Base-by-base conservation (phyloP, 441 rosid genomes). In the Erysimum cheiri region DNA sequence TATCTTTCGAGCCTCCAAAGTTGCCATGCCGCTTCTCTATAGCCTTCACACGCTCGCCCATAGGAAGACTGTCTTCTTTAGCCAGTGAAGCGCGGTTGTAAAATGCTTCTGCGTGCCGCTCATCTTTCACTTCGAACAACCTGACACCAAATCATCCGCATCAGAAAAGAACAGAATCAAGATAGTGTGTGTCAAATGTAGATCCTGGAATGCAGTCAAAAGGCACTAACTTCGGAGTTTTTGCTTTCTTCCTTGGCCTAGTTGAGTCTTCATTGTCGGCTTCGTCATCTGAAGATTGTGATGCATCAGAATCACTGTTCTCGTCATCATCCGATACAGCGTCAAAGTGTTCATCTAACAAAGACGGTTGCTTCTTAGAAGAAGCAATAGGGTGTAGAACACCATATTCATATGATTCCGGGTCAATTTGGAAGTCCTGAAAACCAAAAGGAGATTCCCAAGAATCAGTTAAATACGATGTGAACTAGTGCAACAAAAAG, bases 321-420 rank as follows among this genome's bases (percentile, higher is more conserved):
- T 77, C 77, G n/a, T 86, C 85, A 14, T 80, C 81, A 57, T 84
- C 97, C 32, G 64, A 67, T 26, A 83, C 83, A 57, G 84, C 87
- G 75, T 89, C 90, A 78, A 93, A 93, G 80, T 93, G 93, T 68
- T 93, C 98, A 56, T 86, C 88, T 52, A 91, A 61, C 77, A 88
- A 60, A 56, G 92, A 82, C 6, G 87, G 80, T 69, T 81, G 89
- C 75, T 80, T 86, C 78, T 80, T 78, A 17, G 96, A 52, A 64
- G 79, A 70, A 44, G 76, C 80, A 83, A 93, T 35, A 26, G 96
- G 97, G 84, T 91, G 97, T 56, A 91, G 80, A 28, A 95, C 84
- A 70, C 79, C 15, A 67, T 83, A 93, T 75, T 93, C 92, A 66
- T 57, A 70, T 5, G 97, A 88, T 22, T 80, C 72, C 57, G 73